Base-by-base conservation (phyloP, 108 stramenopile genomes). In the Thalassiosira profunda region DNA sequence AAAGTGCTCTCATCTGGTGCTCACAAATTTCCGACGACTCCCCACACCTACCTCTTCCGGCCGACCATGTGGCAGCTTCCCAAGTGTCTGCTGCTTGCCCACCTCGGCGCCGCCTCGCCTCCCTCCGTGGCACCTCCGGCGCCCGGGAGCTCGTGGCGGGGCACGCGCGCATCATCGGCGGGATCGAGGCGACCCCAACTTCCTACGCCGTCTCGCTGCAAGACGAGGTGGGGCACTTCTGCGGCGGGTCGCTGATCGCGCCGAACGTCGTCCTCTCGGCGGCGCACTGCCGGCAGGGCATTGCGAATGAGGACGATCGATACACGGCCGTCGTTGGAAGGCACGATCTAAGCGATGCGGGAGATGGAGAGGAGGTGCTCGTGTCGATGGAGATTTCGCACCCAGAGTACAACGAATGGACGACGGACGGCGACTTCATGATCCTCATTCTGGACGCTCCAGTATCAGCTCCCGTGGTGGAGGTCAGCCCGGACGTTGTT, bases 181-280 rank as follows among this genome's bases (percentile, higher is more conserved):
- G 70, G 4, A 5, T 25, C 17, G 23, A 52, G 30, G 46, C 70
- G 10, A 11, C 28, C 1, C 29, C 15, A 38, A 51, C 52, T n/a
- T 37, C 70, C 47, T 71, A 63, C 48, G 47, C 61, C 21, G 70
- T 71, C 10, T 54, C 51, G 12, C 24, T 66, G 14, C 21, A 30
- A 43, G 65, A 66, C 28, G 24, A 54, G 7, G 1, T 66, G 4
- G 65, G 65, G 4, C 33, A 51, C 10, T 66, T 66, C 25, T 66
- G 65, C 31, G 65, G 52, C 7, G 65, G 51, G 53, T 66, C 65
- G 18, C 65, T 66, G 17, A 66, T 66, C 25, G 65, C 65, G 8
- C 51, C 52, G 8, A 42, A 66, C 31, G 52, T 66, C 2, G 65
- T 66, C 12, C 28, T 66, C 12, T 26, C 52, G 1, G 65, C 65